These are phyloP conservation scores for Leptographium lundbergii DNA, from an alignment of 2,329 filamentous ascomycete species.

Conservation along the genomic window DNA sequence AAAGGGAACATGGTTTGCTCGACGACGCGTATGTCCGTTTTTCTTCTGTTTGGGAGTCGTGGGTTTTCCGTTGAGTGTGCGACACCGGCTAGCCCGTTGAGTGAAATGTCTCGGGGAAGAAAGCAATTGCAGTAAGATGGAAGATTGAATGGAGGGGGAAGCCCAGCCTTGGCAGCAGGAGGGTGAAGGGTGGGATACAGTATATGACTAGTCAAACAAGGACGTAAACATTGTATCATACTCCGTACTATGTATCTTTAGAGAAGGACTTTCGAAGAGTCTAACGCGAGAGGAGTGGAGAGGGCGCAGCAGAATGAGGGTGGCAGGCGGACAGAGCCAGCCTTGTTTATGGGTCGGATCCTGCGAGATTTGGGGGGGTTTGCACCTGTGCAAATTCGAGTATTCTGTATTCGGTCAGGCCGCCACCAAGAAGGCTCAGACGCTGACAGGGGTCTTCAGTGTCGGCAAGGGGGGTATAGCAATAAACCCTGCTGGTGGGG, in stretches of 20 bases:
- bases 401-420: background rate
- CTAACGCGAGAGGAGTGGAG: background rate
- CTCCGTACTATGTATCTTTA: too few relatives aligned
- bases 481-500: background rate
- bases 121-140: background rate
- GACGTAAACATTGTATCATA: background rate
- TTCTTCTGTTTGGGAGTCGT: background rate
- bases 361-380: background rate
- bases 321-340: background rate
- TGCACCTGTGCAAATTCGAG: background rate
- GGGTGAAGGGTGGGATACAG: background rate
- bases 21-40: background rate
- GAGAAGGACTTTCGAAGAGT: background rate
- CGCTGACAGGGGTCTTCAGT: background rate
- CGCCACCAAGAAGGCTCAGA: background rate
- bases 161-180: conserved; percentile 1
- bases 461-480: background rate
- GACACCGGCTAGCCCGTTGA: background rate
- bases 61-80: background rate
- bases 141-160: background rate
- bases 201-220: background rate
- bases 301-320: background rate
- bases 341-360: conserved; percentile 1
- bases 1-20: background rate
- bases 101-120: background rate